Conservation (phyloP, 192 early-diverging fungal species). For the Obelidium mucronatum region DNA sequence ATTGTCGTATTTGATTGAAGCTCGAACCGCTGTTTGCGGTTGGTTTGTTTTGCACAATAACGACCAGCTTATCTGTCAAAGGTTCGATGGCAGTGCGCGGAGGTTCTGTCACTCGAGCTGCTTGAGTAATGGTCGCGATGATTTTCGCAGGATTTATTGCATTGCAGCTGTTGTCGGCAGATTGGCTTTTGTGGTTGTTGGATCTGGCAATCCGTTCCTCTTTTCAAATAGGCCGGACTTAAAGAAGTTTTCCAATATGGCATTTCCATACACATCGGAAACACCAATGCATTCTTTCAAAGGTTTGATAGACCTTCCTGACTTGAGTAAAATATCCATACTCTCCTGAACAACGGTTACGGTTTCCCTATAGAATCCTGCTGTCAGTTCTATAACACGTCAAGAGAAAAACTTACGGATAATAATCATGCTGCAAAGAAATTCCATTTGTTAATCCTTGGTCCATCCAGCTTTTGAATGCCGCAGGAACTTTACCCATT, state of each 20-base stretch:
- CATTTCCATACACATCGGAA: neutral
- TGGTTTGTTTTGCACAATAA: too few species aligned
- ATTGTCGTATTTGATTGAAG: too few species aligned
- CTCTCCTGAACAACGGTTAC: neutral
- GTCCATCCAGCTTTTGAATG: neutral
- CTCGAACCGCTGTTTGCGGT: too few species aligned
- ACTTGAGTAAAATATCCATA: neutral
- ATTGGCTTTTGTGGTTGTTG: too few species aligned
- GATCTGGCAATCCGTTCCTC: too few species aligned
- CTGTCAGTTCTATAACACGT: neutral
- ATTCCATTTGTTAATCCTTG: neutral
- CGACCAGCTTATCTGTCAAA: neutral
- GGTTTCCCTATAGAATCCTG: neutral
- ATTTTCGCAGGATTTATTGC: too few species aligned
- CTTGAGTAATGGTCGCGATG: too few species aligned
- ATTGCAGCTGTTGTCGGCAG: too few species aligned
- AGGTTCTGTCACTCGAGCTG: too few species aligned
- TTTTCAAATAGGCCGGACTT: slow-evolving; percentile 10
- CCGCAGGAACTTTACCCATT: neutral
- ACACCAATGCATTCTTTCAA: slow-evolving; percentile 1
- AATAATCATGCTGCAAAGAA: neutral
- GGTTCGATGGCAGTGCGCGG: too few species aligned
- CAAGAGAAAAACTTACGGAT: slow-evolving; percentile 4
- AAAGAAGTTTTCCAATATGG: neutral
- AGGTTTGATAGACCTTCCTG: neutral